Percentiles rank a stretch among this genome's conserved stretches.
phyloP scores from a whole-genome alignment of 371 early-diverging fungal genomes.

The Mortierella polycephala region DNA sequence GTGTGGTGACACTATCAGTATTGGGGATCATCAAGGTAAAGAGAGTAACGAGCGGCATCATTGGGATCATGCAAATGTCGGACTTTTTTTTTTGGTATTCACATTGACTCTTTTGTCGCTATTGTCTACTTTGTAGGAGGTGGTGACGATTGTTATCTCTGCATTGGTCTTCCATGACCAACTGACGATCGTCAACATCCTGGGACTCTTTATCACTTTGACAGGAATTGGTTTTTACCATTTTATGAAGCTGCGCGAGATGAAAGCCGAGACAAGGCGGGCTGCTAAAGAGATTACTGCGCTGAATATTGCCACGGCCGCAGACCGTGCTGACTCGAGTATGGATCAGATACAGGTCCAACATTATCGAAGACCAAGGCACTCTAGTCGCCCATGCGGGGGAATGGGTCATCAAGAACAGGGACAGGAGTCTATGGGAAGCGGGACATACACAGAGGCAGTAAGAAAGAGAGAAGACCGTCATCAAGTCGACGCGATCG shows the following conservation, averaged over 20 bases:
- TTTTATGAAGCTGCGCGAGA: conserved; percentile 45
- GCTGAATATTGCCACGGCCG: conserved; percentile 7
- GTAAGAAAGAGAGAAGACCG: neutral
- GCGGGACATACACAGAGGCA: neutral
- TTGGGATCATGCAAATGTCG: neutral
- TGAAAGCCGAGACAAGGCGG: conserved; percentile 25
- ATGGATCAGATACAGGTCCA: neutral
- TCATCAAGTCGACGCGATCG: neutral
- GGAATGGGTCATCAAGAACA: neutral
- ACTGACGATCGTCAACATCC: conserved; percentile 66
- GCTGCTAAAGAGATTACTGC: conserved; percentile 26
- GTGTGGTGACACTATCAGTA: conserved; percentile 75
- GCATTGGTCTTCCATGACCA: conserved; percentile 69
- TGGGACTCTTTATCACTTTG: conserved; percentile 70
- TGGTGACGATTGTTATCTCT: conserved; percentile 69
- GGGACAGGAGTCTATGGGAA: neutral
- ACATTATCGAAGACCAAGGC: conserved; percentile 10
- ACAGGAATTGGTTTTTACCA: conserved; percentile 72
- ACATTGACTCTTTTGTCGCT: neutral
- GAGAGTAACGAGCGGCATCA: neutral
- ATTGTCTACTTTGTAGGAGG: conserved; percentile 62
- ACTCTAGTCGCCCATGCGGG: neutral
- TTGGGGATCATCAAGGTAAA: conserved; percentile 74
- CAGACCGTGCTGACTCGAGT: conserved; percentile 4
- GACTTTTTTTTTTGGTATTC: neutral